Conservation (phyloP, 169 alveolate species). For the Perkinsus olseni region DNA sequence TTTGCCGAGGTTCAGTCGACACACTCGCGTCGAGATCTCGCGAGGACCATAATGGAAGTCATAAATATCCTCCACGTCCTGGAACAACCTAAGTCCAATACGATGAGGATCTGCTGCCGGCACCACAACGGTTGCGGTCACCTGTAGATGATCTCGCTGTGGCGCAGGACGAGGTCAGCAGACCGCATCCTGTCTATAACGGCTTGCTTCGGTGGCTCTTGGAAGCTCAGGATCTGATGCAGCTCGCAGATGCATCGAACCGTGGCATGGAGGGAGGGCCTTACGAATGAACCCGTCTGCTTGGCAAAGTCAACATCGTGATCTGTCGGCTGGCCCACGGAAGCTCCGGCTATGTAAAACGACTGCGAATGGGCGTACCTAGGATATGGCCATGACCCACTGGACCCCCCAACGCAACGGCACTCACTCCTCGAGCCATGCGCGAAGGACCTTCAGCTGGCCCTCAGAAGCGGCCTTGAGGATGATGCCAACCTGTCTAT, state of each 20-base stretch:
- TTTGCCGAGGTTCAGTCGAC: not conserved
- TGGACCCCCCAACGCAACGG: too few relatives aligned
- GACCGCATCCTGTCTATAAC: not conserved
- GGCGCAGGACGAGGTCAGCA: constrained; percentile 30
- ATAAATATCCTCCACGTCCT: not conserved
- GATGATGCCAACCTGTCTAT: constrained; percentile 29
- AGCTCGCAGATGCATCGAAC: constrained; percentile 34
- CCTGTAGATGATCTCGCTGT: constrained; percentile 44
- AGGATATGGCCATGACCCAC: too few relatives aligned
- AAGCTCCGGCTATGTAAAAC: constrained; percentile 25
- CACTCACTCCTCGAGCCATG: constrained; percentile 17
- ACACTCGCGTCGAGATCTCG: not conserved
- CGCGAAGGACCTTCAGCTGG: constrained; percentile 41
- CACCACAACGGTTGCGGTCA: constrained; percentile 32
- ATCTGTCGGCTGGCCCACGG: constrained; percentile 46
- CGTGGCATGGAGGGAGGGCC: not conserved
- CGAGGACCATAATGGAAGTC: not conserved
- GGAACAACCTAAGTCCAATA: not conserved
- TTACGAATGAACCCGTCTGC: constrained; percentile 33
- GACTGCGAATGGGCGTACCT: constrained; percentile 7
- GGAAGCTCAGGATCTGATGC: constrained; percentile 32
- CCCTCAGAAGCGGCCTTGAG: constrained; percentile 53
- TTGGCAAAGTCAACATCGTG: constrained; percentile 44
- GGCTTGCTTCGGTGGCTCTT: constrained; percentile 23
- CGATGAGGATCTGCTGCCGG: not conserved